Evolutionary conservation across 1,284 basidiomycete genomes (phyloP).

Genomic region (Rhodotorula sp.): DNA sequence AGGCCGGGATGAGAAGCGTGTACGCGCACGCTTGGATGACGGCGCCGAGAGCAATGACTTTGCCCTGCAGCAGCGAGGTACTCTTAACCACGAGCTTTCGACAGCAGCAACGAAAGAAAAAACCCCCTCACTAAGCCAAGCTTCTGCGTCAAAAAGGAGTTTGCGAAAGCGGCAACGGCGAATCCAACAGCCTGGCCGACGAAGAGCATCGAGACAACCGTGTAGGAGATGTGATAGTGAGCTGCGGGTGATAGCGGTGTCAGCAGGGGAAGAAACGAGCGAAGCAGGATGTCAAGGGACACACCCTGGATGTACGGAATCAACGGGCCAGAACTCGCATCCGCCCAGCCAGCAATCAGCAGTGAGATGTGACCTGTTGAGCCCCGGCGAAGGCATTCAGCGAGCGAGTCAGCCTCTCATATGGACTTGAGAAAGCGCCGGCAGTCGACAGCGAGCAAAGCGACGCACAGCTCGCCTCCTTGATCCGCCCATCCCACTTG

Average conservation of each 20-base stretch:
- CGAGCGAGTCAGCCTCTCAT: no score
- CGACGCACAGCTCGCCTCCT: slow-evolving; percentile 23
- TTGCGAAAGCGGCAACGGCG: slow-evolving; percentile 1
- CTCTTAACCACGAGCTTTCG: no score
- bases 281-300: neutral
- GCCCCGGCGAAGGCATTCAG: no score
- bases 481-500: slow-evolving; percentile 9
- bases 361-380: slow-evolving; percentile 9
- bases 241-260: neutral
- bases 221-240: slow-evolving; percentile 26
- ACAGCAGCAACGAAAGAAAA: neutral
- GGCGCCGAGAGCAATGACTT: slow-evolving; percentile 29
- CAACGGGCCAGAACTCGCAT: slow-evolving; percentile 22
- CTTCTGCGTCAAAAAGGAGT: neutral
- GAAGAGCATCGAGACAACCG: slow-evolving; percentile 4
- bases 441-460: no score
- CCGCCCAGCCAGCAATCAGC: slow-evolving; percentile 33
- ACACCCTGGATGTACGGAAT: slow-evolving; percentile 33
- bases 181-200: slow-evolving; percentile 29
- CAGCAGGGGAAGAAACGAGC: neutral
- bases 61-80: slow-evolving; percentile 7
- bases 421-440: no score
- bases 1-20: slow-evolving; percentile 31
- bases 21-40: slow-evolving; percentile 30
- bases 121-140: slow-evolving; percentile 16